Evolutionary conservation across 2,329 filamentous ascomycete genomes (phyloP), one percentile per base, ranked within the genome.

Genomic region (Colletotrichum incanum): DNA sequence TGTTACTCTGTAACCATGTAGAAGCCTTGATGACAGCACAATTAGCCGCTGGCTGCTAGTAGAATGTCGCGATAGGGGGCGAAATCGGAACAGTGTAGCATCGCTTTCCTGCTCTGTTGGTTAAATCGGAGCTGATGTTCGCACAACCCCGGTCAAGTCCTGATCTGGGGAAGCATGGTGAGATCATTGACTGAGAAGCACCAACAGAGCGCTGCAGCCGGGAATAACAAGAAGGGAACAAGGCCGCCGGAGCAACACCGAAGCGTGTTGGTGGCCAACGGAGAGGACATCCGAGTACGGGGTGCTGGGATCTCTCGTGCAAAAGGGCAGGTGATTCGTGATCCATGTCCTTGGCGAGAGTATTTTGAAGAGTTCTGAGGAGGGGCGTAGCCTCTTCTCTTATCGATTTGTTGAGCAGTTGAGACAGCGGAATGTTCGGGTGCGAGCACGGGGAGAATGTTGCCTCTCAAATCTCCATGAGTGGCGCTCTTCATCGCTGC

Each of bases 141-240:
- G 11, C 26, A 23, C 12, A 23, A n/a, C 31, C 31, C 60, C 18
- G 28, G 45, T 14, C 20, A 28, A 16, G 60, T 39, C n/a, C 58
- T 52, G 37, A 50, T 50, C 34, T 54, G 58, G 50, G 43, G 65
- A 68, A 68, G 58, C 50, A 68, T 50, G 50, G 3, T 63, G 65
- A 60, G 55, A 55, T 67, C 68, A 62, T 58, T 62, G 50, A 47
- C 34, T 47, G 31, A 23, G n/a, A 28, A 7, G 54, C 31, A 54
- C 26, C 56, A 56, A 43, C 20, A 54, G 28, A 45, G n/a, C 14
- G 18, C 6, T 37, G 37, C 26, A 16, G 49, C 58, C 56, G 65
- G 65, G 65, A 71, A 68, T 63, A 63, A 52, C 50, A n/a, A 54
- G 43, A 50, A 12, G 31, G 12, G 39, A 34, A 52, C 23, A 67